Evolutionary conservation across 768 basidiomycete genomes (phyloP).

Genomic region (Vararia minispora): DNA sequence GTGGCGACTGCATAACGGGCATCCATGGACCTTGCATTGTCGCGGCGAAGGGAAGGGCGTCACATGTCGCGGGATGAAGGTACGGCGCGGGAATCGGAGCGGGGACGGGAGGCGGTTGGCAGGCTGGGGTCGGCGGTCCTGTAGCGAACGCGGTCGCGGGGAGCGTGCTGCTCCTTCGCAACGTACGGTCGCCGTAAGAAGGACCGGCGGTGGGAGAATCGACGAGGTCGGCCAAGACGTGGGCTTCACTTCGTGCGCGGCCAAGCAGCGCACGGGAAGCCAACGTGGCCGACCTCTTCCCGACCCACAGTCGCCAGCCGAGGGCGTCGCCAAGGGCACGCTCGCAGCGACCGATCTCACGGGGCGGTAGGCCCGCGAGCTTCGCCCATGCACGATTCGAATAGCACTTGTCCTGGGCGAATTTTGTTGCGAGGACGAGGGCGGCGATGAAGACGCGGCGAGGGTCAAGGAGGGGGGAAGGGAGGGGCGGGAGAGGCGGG

Average conservation of each 20-base stretch:
- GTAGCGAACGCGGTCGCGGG: background rate
- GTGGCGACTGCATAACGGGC: background rate
- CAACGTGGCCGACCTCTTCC: slow-evolving; percentile 39
- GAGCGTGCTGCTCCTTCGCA: slow-evolving; percentile 8
- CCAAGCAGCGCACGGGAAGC: slow-evolving; percentile 4
- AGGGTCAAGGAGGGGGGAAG: slow-evolving; percentile 78
- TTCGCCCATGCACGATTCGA: slow-evolving; percentile 94
- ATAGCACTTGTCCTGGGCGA: slow-evolving; percentile 88
- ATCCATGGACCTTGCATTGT: background rate
- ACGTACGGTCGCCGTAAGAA: background rate
- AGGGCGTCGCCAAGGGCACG: slow-evolving; percentile 78
- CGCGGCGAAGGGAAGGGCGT: background rate
- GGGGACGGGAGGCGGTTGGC: background rate
- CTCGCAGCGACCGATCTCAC: slow-evolving; percentile 85
- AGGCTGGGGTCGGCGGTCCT: background rate
- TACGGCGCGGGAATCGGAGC: slow-evolving; percentile 4
- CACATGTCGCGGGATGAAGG: slow-evolving; percentile 1
- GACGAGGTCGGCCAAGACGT: background rate
- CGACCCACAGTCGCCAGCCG: slow-evolving; percentile 90
- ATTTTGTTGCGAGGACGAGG: slow-evolving; percentile 84
- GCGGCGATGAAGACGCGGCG: slow-evolving; percentile 83
- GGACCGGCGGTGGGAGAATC: background rate
- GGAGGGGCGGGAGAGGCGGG: slow-evolving; percentile 35
- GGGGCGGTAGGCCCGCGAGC: slow-evolving; percentile 74
- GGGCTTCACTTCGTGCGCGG: slow-evolving; percentile 10